These are phyloP conservation scores for Melastoma candidum DNA, from an alignment of 441 rosid species.

Conservation along the genomic window DNA sequence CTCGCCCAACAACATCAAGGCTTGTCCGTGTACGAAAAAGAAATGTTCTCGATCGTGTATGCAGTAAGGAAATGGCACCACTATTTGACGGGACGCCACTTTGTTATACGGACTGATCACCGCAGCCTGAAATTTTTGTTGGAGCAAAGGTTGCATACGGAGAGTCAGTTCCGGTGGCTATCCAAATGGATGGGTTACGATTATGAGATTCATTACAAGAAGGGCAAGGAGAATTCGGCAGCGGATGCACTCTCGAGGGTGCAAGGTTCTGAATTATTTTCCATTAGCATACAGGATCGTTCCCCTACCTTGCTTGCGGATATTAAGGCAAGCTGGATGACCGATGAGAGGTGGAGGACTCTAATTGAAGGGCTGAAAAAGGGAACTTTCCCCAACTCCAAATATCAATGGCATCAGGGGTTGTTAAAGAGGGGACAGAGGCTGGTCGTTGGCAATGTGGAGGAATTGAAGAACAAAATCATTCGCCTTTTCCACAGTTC, in stretches of 20 bases:
- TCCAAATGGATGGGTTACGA: not conserved
- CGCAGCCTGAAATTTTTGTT: no score
- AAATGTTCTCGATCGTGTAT: not conserved
- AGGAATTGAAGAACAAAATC: not conserved
- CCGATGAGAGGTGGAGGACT: no score
- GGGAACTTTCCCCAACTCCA: no score
- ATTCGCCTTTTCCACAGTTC: not conserved
- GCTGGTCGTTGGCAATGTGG: not conserved
- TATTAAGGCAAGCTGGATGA: no score
- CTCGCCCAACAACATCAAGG: not conserved
- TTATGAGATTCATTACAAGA: slow-evolving; percentile 3
- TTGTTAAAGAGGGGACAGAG: not conserved
- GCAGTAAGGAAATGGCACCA: no score
- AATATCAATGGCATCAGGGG: not conserved
- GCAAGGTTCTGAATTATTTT: not conserved
- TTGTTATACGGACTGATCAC: no score
- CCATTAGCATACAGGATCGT: no score
- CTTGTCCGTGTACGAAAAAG: not conserved
- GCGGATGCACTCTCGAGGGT: not conserved
- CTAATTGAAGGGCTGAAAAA: no score
- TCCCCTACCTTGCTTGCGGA: not conserved
- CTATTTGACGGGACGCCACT: no score
- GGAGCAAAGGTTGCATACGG: no score
- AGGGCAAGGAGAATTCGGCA: not conserved
- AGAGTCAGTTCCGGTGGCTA: not conserved